Percentiles rank a stretch among this genome's conserved stretches.
Conservation (phyloP, 1,139 yeast genomes). For the Yamadazyma songkhlaensis region DNA sequence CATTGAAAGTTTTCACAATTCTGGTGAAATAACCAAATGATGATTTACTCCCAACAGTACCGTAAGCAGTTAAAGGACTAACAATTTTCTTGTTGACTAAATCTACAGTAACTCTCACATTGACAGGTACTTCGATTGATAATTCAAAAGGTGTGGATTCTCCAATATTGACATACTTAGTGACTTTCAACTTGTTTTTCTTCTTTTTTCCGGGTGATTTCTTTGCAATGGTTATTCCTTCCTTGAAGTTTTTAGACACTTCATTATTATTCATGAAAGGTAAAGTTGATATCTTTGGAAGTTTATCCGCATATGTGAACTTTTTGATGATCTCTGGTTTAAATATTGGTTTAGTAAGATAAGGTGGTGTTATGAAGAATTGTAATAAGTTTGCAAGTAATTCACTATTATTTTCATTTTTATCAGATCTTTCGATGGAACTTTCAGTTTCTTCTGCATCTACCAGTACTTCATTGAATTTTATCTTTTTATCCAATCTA, state of each 20-base stretch:
- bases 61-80: constrained; percentile 72
- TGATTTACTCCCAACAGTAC: constrained; percentile 53
- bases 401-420: constrained; percentile 36
- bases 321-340: constrained; percentile 37
- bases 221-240: constrained; percentile 70
- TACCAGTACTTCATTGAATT: constrained; percentile 10
- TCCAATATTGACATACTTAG: constrained; percentile 79
- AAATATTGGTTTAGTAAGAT: constrained; percentile 66
- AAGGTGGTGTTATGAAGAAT: constrained; percentile 84
- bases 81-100: constrained; percentile 59
- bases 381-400: constrained; percentile 71
- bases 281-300: constrained; percentile 70
- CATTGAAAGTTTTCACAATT: constrained; percentile 56
- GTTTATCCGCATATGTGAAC: constrained; percentile 62
- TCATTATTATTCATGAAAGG: constrained; percentile 65
- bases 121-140: constrained; percentile 66
- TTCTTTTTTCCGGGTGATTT: constrained; percentile 38
- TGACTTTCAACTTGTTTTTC: constrained; percentile 52
- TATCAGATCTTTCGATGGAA: background rate
- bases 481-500: constrained; percentile 19
- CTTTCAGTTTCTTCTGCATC: constrained; percentile 8
- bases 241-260: constrained; percentile 41
- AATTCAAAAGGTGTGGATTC: constrained; percentile 55
- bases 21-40: constrained; percentile 79
- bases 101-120: constrained; percentile 82